These are phyloP conservation scores for Saturnispora kantuleensis DNA, from an alignment of 805 yeast species.

Conservation along the genomic window DNA sequence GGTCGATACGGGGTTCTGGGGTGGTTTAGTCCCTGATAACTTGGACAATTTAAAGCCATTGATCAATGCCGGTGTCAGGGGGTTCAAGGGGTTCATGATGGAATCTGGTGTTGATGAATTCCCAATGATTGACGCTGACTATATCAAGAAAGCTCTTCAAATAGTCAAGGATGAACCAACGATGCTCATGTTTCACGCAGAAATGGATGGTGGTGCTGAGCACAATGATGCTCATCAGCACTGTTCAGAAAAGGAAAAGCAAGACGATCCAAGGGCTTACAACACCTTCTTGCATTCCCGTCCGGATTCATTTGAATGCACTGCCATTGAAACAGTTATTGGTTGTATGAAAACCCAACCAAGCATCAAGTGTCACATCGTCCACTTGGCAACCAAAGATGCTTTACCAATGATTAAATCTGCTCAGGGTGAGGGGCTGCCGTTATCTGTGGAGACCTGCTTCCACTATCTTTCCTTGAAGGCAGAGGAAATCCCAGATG, in stretches of 20 bases:
- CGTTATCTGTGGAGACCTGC: slow-evolving; percentile 84
- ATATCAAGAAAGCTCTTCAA: slow-evolving; percentile 60
- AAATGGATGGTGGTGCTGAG: slow-evolving; percentile 40
- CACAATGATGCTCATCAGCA: slow-evolving; percentile 18
- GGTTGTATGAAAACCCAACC: slow-evolving; percentile 50
- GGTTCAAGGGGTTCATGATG: slow-evolving; percentile 86
- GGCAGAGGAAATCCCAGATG: slow-evolving; percentile 69
- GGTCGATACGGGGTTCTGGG: slow-evolving; percentile 96
- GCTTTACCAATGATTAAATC: slow-evolving; percentile 64
- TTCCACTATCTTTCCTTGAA: slow-evolving; percentile 78
- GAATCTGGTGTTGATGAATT: slow-evolving; percentile 96
- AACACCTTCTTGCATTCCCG: slow-evolving; percentile 70
- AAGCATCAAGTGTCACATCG: slow-evolving; percentile 69
- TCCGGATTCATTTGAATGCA: slow-evolving; percentile 81
- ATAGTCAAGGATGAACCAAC: slow-evolving; percentile 55
- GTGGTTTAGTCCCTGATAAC: slow-evolving; percentile 82
- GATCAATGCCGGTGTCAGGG: slow-evolving; percentile 80
- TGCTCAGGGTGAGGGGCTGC: slow-evolving; percentile 50
- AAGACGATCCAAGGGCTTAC: slow-evolving; percentile 52
- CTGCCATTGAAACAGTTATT: slow-evolving; percentile 69
- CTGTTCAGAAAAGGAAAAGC: slow-evolving; percentile 15
- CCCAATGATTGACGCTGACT: slow-evolving; percentile 62
- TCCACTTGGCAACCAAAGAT: slow-evolving; percentile 78
- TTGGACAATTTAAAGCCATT: slow-evolving; percentile 60
- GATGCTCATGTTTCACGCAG: slow-evolving; percentile 87